Percentiles rank a stretch among this genome's conserved stretches.
These are phyloP conservation scores for Candida sojae DNA, from an alignment of 1,139 yeast genomes.

Conservation along the genomic window DNA sequence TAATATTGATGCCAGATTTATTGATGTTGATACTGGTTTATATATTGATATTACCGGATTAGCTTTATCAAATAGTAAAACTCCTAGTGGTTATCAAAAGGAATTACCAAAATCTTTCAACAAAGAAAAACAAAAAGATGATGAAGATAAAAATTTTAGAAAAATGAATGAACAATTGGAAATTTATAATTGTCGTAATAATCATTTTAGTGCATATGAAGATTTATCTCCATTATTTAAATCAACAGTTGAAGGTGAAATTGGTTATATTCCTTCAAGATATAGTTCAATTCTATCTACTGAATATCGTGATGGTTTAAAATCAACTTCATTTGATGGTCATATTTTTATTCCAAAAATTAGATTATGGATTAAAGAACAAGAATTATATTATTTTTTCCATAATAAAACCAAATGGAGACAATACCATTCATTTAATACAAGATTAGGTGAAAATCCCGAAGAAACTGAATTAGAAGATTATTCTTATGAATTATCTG, in stretches of 20 bases:
- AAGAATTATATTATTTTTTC: conserved; percentile 19
- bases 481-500: conserved; percentile 21
- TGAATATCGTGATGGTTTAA: conserved; percentile 35
- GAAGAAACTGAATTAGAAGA: conserved; percentile 12
- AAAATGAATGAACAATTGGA: conserved; percentile 18
- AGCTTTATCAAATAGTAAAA: conserved; percentile 26
- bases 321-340: conserved; percentile 19
- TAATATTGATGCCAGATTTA: conserved; percentile 41
- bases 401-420: conserved; percentile 27
- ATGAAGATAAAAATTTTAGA: conserved; percentile 3
- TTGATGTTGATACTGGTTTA: conserved; percentile 39
- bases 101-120: conserved; percentile 8
- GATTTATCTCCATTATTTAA: conserved; percentile 28
- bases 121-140: background rate
- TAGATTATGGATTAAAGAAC: conserved; percentile 33
- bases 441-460: conserved; percentile 16
- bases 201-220: conserved; percentile 24
- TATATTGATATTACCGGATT: conserved; percentile 42
- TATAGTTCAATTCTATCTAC: conserved; percentile 28
- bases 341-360: conserved; percentile 33
- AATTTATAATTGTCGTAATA: conserved; percentile 35
- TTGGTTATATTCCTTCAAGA: conserved; percentile 38
- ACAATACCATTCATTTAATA: conserved; percentile 26
- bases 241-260: conserved; percentile 37
- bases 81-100: conserved; percentile 33